Conservation (phyloP, 192 early-diverging fungal species). For the Helicostylum pulchrum region DNA sequence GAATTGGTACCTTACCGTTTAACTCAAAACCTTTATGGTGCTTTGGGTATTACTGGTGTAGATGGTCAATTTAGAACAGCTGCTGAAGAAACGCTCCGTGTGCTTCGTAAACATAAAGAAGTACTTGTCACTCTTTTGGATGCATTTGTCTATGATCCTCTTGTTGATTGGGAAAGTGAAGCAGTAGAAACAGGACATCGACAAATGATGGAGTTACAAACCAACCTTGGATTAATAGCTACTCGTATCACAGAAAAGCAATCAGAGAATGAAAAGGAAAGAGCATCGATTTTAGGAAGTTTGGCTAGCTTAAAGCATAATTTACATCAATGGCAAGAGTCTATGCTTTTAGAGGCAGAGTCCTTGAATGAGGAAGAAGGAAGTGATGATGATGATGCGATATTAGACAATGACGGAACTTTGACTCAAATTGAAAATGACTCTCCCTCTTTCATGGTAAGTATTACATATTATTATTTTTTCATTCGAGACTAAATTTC, state of each 20-base stretch:
- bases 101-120: constrained; percentile 77
- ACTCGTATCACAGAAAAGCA: constrained; percentile 25
- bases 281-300: neutral
- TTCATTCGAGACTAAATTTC: neutral
- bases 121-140: constrained; percentile 85
- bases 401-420: neutral
- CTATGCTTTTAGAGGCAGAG: constrained; percentile 3
- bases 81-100: constrained; percentile 75
- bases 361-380: constrained; percentile 9
- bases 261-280: constrained; percentile 4
- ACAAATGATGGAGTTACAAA: constrained; percentile 31
- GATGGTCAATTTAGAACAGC: constrained; percentile 77
- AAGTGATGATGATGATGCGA: neutral
- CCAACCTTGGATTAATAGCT: constrained; percentile 24
- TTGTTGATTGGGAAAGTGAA: constrained; percentile 56
- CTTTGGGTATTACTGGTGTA: constrained; percentile 78
- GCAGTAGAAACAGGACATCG: constrained; percentile 24
- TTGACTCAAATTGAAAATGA: neutral
- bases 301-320: constrained; percentile 1
- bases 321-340: constrained; percentile 6
- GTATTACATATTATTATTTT: neutral
- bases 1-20: constrained; percentile 92
- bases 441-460: constrained; percentile 8
- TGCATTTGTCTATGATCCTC: constrained; percentile 91
- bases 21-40: constrained; percentile 85